Percentiles rank a stretch among this genome's conserved stretches.
These are phyloP conservation scores for Penstemon davidsonii DNA, from an alignment of 257 asterid species.

Conservation along the genomic window DNA sequence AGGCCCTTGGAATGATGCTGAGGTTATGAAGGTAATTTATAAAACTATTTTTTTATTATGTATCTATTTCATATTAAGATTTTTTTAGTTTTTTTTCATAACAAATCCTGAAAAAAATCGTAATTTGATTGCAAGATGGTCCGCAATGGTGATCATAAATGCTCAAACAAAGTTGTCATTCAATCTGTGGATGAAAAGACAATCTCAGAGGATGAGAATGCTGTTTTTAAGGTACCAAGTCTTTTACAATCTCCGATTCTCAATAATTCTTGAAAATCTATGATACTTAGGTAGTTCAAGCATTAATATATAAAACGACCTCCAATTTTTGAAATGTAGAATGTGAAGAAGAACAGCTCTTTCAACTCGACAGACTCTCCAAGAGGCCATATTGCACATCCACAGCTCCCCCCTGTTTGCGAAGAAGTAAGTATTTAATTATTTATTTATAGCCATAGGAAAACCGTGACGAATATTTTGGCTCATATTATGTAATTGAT, in stretches of 20 bases:
- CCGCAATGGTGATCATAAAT: conserved; percentile 75
- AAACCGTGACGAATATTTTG: background rate
- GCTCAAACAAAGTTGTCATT: conserved; percentile 53
- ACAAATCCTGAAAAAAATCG: background rate
- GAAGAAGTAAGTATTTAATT: conserved; percentile 61
- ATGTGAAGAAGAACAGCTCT: conserved; percentile 31
- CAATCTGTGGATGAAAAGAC: conserved; percentile 56
- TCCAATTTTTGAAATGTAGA: conserved; percentile 18
- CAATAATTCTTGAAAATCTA: too few relatives aligned
- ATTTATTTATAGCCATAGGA: background rate
- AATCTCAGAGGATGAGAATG: conserved; percentile 46
- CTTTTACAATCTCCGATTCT: too few relatives aligned
- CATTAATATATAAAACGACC: background rate
- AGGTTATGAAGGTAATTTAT: conserved; percentile 72
- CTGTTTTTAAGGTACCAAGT: conserved; percentile 26
- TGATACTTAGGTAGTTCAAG: too few relatives aligned
- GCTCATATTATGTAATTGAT: conserved; percentile 1
- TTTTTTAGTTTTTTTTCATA: background rate
- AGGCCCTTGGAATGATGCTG: conserved; percentile 97
- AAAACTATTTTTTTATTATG: background rate
- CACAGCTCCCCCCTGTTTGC: conserved; percentile 51
- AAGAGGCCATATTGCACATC: conserved; percentile 31
- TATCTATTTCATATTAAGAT: conserved; percentile 3
- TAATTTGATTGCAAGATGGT: conserved; percentile 58
- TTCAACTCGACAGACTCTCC: conserved; percentile 34